A percentile compares a stretch with the other conserved stretches of the same genome.
Evolutionary conservation across 2,329 filamentous ascomycete species (phyloP).

Genomic region (Ophiostoma tasmaniense): DNA sequence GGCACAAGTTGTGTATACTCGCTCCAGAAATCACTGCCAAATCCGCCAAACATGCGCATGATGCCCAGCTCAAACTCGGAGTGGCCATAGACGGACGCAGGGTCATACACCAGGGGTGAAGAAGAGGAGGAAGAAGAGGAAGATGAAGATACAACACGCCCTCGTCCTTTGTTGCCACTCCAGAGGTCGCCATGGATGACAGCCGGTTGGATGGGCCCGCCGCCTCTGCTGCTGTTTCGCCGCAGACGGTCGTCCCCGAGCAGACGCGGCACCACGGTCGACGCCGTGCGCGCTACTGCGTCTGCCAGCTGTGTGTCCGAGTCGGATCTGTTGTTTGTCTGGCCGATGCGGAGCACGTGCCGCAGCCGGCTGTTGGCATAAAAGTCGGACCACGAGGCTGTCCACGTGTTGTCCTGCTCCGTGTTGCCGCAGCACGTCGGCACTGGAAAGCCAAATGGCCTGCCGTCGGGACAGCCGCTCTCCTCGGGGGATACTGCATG

Average conservation of each 20-base stretch:
- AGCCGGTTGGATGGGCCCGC: conserved; percentile 55
- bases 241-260: conserved; percentile 56
- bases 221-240: conserved; percentile 30
- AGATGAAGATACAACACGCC: conserved; percentile 30
- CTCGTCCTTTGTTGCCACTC: conserved; percentile 72
- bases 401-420: conserved; percentile 68
- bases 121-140: conserved; percentile 29
- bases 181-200: conserved; percentile 89
- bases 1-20: conserved; percentile 70
- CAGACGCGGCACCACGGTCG: conserved; percentile 64
- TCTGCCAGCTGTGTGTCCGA: conserved; percentile 42
- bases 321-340: conserved; percentile 57
- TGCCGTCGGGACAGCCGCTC: neutral
- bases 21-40: conserved; percentile 59
- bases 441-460: conserved; percentile 71
- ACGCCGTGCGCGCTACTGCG: conserved; percentile 57
- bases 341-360: conserved; percentile 50
- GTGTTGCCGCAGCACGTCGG: conserved; percentile 82
- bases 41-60: conserved; percentile 95
- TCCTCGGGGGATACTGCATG: conserved; percentile 30
- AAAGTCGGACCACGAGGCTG: conserved; percentile 71
- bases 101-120: conserved; percentile 76
- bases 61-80: conserved; percentile 87
- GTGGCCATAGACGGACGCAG: conserved; percentile 74
- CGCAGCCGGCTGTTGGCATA: conserved; percentile 69